Conservation (phyloP, 352 stramenopile species). For the Thalassiosira sp. region DNA sequence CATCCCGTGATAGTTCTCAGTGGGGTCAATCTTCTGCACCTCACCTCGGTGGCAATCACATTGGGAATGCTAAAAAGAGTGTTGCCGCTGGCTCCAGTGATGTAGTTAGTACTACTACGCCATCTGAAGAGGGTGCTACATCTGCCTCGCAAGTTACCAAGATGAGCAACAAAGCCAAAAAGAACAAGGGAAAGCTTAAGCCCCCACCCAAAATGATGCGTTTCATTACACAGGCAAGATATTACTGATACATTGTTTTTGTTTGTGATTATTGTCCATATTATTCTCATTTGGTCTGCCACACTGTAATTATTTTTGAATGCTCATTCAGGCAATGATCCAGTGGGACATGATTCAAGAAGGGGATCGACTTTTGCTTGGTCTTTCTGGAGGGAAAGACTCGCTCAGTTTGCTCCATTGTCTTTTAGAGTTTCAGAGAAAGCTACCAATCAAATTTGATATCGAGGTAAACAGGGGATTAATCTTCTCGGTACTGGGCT, state of each 20-base stretch:
- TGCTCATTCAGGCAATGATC: slow-evolving; percentile 87
- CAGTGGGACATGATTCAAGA: slow-evolving; percentile 96
- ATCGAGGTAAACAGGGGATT: slow-evolving; percentile 78
- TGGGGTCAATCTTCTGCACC: slow-evolving; percentile 66
- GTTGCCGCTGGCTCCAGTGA: not conserved
- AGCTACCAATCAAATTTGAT: slow-evolving; percentile 92
- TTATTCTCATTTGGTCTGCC: slow-evolving; percentile 38
- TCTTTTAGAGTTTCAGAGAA: slow-evolving; percentile 91
- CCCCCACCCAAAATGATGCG: slow-evolving; percentile 81
- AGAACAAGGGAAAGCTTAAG: slow-evolving; percentile 71
- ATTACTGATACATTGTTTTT: not conserved
- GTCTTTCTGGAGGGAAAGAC: slow-evolving; percentile 96
- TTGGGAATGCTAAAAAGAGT: not conserved
- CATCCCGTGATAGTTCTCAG: slow-evolving; percentile 58
- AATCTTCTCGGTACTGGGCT: too few species aligned
- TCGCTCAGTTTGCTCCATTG: slow-evolving; percentile 95
- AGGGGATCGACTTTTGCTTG: slow-evolving; percentile 92
- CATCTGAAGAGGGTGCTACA: not conserved
- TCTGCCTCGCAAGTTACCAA: slow-evolving; percentile 6
- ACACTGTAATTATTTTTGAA: slow-evolving; percentile 51
- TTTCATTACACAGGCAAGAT: slow-evolving; percentile 65
- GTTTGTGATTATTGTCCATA: slow-evolving; percentile 1
- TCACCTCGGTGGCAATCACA: slow-evolving; percentile 21
- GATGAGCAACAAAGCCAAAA: slow-evolving; percentile 52
- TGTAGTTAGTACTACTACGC: not conserved